A percentile compares a stretch with the other conserved stretches of the same genome.
Conservation (phyloP, 2,329 filamentous ascomycete genomes). For the Rhexocercosporidium sp. region DNA sequence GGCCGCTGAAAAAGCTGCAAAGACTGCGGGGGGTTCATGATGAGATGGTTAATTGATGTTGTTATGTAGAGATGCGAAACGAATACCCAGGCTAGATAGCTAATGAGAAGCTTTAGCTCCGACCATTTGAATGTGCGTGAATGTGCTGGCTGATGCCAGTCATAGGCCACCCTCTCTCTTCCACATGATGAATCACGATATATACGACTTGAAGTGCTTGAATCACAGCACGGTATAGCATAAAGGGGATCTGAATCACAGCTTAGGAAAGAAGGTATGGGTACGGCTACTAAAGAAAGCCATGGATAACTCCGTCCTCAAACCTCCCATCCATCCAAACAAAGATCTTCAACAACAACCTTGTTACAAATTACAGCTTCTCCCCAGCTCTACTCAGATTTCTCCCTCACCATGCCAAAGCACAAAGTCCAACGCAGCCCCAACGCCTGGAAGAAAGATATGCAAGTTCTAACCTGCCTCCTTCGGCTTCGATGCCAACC, state of each 20-base stretch:
- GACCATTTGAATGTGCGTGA: background rate
- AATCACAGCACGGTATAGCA: background rate
- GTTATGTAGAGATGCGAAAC: background rate
- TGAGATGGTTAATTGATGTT: background rate
- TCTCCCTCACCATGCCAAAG: slow-evolving; percentile 15
- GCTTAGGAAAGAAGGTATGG: background rate
- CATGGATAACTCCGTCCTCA: background rate
- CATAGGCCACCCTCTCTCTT: background rate
- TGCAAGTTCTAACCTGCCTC: slow-evolving; percentile 29
- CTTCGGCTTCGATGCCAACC: slow-evolving; percentile 29
- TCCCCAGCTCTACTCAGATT: too few species aligned
- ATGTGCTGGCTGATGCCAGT: background rate
- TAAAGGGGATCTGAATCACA: background rate
- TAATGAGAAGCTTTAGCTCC: slow-evolving; percentile 11
- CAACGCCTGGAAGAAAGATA: slow-evolving; percentile 25
- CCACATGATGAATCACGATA: slow-evolving; percentile 11
- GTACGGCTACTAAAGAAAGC: background rate
- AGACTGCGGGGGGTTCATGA: background rate
- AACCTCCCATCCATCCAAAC: background rate
- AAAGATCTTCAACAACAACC: background rate
- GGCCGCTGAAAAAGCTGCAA: slow-evolving; percentile 13
- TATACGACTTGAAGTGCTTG: background rate
- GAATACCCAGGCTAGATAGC: slow-evolving; percentile 16
- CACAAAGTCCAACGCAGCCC: slow-evolving; percentile 28
- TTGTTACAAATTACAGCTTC: too few species aligned